Evolutionary conservation across 139 green algal genomes (phyloP), one percentile per base, ranked within the genome.

Genomic region (Monoraphidium neglectum): DNA sequence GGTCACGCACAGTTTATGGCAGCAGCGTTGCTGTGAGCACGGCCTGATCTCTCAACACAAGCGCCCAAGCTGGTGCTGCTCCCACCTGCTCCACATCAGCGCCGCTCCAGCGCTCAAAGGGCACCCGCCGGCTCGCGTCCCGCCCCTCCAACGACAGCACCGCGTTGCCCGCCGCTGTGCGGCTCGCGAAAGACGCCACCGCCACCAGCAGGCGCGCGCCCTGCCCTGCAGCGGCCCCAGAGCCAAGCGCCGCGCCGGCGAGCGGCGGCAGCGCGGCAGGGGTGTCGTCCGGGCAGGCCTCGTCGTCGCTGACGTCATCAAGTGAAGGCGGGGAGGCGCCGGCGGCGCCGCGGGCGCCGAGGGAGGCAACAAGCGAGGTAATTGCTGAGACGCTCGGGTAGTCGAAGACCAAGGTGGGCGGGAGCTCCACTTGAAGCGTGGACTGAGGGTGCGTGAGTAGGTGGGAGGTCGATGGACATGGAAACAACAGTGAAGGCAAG

Each of bases 381-480:
- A 21, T 59, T 0, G 72, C 49, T 16, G 77, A 8, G n/a, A 64
- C 26, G 10, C 10, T 83, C 49, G 77, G 77, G 68, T 79, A 81
- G 63, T 81, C 82, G 49, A 83, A 80, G 18, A 86, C 83, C 1
- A 95, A 53, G 0, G 93, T 97, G 49, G 76, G 73, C 5, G 92
- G 87, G 28, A 97, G 79, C 8, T 89, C 68, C n/a, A 95, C 13
- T 1, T 77, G 78, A 0, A 93, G 33, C 5, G 75, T 74, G 12
- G 37, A 47, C 69, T 82, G 73, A 95, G 36, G 28, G 49, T 77
- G 53, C 43, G 43, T 51, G 8, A 51, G 8, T 21, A 51, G 43
- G 43, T 51, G 43, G 43, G 43, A 12, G 43, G n/a, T n/a, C n/a
- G n/a, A n/a, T n/a, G n/a, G n/a, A n/a, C n/a, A n/a, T n/a, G n/a